A percentile compares a stretch with the other conserved stretches of the same genome.
Evolutionary conservation across 31 red algal genomes (phyloP).

Genomic region (Odonthalia washingtoniensis): DNA sequence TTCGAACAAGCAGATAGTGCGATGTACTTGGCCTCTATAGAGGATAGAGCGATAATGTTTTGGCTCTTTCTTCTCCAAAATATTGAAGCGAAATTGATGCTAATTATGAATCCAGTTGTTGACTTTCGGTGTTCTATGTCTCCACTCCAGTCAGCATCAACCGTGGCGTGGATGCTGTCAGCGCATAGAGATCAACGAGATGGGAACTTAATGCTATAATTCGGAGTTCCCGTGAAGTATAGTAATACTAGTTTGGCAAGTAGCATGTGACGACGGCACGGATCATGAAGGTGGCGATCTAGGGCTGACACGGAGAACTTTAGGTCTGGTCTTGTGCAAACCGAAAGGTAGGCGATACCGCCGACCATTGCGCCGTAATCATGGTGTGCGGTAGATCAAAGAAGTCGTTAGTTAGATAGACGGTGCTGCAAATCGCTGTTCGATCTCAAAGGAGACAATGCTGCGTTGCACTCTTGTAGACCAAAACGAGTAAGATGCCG

Average conservation of each 20-base stretch:
- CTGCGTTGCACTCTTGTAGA: not conserved
- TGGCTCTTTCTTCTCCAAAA: slow-evolving; percentile 34
- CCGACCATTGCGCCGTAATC: slow-evolving; percentile 10
- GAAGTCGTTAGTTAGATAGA: not conserved
- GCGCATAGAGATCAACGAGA: not conserved
- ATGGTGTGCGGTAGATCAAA: not conserved
- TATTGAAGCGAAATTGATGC: slow-evolving; percentile 16
- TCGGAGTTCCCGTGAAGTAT: not conserved
- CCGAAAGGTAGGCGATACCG: slow-evolving; percentile 1
- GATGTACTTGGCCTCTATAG: slow-evolving; percentile 26
- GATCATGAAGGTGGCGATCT: slow-evolving; percentile 10
- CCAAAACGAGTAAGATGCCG: not conserved
- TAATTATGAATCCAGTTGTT: no score
- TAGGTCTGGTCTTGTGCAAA: slow-evolving; percentile 41
- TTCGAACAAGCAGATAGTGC: slow-evolving; percentile 4
- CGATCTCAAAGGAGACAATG: slow-evolving; percentile 4
- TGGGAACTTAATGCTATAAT: no score
- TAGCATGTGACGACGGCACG: not conserved
- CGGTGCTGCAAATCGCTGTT: not conserved
- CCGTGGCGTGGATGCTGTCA: not conserved
- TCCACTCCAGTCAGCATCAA: slow-evolving; percentile 26
- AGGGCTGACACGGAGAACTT: slow-evolving; percentile 33
- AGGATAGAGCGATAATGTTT: slow-evolving; percentile 24
- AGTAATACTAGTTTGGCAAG: slow-evolving; percentile 11
- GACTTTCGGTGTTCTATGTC: slow-evolving; percentile 23